Base-by-base conservation (phyloP, 768 basidiomycete species). In the Amanita thiersii region DNA sequence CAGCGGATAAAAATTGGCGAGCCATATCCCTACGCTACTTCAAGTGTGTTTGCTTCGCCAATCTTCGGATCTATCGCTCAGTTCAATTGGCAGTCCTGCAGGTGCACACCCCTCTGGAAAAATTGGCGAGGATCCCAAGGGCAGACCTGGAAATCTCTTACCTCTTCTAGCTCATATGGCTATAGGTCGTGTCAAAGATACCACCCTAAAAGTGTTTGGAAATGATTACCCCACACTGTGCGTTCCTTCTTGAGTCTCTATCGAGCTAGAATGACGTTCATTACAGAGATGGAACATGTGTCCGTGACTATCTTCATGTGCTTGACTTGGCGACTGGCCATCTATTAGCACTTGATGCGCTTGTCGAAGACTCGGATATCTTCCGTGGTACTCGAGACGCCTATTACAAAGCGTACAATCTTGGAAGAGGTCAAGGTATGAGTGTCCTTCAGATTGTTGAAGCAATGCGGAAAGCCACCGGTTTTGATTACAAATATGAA, bases 111-210 rank as follows among this genome's bases (percentile, higher is more conserved):
- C 92, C 1, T 96, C 92, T 15, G 96, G 96, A 30, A 61, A 70
- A 46, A 93, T 99, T 40, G 96, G 96, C 15, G 96, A 99, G 62
- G 93, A 97, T 54, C 96, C 96, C n/a, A 71, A 76, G 35, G 96
- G 96, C 26, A 81, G 89, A 41, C 96, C 96, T 5, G 91, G 87
- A 40, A 99, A 99, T 61, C 72, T 99, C 30, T 66, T 99, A 21
- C 96, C 96, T 5, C 68, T 98, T 6, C 77, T 98, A 28, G 87
- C 91, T 5, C 91, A 94, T 34, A 96, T 97, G 76, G 93, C 96
- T 4, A 66, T 91, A 42, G 96, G 94, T 21, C 81, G 91, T 37
- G 76, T 90, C 50, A 73, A 79, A 44, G 81, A 83, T 33, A 52
- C 65, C 9, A 75, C 72, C 5, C 56, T 83, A 24, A 83, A 86